phyloP scores from a whole-genome alignment of 2,329 filamentous ascomycete genomes.

The Fusarium sp. region DNA sequence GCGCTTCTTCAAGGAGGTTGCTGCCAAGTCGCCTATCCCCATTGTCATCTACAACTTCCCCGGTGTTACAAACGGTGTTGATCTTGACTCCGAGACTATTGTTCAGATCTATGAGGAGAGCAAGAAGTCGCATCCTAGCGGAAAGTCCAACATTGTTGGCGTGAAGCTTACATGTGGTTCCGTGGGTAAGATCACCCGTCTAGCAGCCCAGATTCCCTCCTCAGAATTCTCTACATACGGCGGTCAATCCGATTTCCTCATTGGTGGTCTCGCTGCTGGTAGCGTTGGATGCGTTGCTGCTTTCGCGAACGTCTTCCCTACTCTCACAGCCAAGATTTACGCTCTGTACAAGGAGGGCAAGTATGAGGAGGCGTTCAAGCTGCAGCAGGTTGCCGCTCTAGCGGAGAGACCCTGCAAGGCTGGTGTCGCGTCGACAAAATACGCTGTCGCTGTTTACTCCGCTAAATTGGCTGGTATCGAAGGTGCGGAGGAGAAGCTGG shows the following conservation, averaged over 20 bases:
- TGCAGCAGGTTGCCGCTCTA: slow-evolving; percentile 71
- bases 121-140: slow-evolving; percentile 31
- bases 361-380: slow-evolving; percentile 65
- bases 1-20: slow-evolving; percentile 69
- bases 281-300: slow-evolving; percentile 71
- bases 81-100: slow-evolving; percentile 73
- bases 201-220: slow-evolving; percentile 61
- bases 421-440: slow-evolving; percentile 76
- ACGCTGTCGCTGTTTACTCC: slow-evolving; percentile 70
- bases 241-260: slow-evolving; percentile 78
- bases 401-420: slow-evolving; percentile 74
- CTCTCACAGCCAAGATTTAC: slow-evolving; percentile 68
- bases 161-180: slow-evolving; percentile 78
- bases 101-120: slow-evolving; percentile 41
- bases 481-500: slow-evolving; percentile 66
- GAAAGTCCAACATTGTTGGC: slow-evolving; percentile 69
- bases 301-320: slow-evolving; percentile 71
- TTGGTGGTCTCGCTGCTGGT: slow-evolving; percentile 69
- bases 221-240: slow-evolving; percentile 74
- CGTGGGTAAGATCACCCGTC: slow-evolving; percentile 75
- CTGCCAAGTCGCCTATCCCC: slow-evolving; percentile 62
- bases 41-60: slow-evolving; percentile 77
- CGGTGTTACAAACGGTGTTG: slow-evolving; percentile 73
- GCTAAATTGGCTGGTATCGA: slow-evolving; percentile 69
- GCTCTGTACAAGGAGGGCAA: slow-evolving; percentile 69